phyloP scores from a whole-genome alignment of 2,329 filamentous ascomycete species.

The Tolypocladium tropicale region DNA sequence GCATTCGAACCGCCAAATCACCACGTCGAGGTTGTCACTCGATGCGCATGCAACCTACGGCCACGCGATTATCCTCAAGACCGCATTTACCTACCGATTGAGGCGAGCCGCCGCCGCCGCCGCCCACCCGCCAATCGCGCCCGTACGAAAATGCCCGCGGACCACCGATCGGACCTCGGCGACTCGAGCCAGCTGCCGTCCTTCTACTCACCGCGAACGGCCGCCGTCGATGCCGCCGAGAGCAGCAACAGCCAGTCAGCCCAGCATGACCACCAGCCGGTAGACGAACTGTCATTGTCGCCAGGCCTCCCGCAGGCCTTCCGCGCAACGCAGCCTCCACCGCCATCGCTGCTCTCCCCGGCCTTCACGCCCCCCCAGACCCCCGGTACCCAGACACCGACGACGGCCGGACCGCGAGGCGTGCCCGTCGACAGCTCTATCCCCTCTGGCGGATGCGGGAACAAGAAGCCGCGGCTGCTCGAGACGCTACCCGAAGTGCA shows the following conservation, averaged over 20 bases:
- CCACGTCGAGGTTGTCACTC: neutral
- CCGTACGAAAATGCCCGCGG: constrained; percentile 15
- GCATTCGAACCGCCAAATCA: neutral
- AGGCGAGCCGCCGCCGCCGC: neutral
- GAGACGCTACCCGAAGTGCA: constrained; percentile 73
- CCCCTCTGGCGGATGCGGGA: constrained; percentile 47
- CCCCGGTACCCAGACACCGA: constrained; percentile 47
- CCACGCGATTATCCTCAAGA: neutral
- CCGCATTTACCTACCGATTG: neutral
- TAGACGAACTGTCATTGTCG: constrained; percentile 27
- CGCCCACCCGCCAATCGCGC: neutral
- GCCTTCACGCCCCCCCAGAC: constrained; percentile 68
- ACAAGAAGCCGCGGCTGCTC: constrained; percentile 61
- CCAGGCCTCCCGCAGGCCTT: constrained; percentile 10
- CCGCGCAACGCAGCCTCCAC: constrained; percentile 19
- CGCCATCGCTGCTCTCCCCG: constrained; percentile 71
- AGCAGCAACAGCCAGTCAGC: constrained; percentile 6
- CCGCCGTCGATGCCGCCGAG: constrained; percentile 14
- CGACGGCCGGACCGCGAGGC: constrained; percentile 32
- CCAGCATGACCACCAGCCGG: constrained; percentile 11
- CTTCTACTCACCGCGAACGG: constrained; percentile 34
- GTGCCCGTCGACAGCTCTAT: constrained; percentile 51
- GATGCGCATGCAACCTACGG: neutral
- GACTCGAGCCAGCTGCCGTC: constrained; percentile 30
- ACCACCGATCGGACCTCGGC: constrained; percentile 12